A percentile compares a stretch with the other conserved stretches of the same genome.
Conservation (phyloP, 2,329 filamentous ascomycete genomes). For the Aureobasidium lini region DNA sequence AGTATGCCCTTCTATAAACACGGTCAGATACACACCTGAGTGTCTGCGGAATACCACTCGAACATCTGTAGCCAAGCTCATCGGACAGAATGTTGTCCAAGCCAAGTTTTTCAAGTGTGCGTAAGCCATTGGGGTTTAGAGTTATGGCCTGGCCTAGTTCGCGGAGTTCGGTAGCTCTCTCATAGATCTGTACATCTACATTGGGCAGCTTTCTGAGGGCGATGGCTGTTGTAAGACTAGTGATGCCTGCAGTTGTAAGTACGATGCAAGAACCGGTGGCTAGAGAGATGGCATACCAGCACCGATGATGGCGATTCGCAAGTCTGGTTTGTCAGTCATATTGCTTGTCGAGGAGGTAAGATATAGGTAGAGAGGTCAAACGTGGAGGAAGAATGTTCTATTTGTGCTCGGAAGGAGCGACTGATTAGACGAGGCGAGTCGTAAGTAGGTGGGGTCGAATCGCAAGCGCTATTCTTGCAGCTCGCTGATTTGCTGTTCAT, state of each 20-base stretch:
- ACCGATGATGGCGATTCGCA: slow-evolving; percentile 30
- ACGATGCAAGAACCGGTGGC: neutral
- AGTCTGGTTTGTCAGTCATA: slow-evolving; percentile 13
- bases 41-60: slow-evolving; percentile 28
- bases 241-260: slow-evolving; percentile 26
- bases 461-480: too few species aligned
- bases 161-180: slow-evolving; percentile 28
- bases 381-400: neutral
- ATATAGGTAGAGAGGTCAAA: neutral
- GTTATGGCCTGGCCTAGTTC: slow-evolving; percentile 35
- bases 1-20: neutral
- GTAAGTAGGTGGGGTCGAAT: neutral
- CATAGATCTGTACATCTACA: slow-evolving; percentile 30
- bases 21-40: slow-evolving; percentile 23
- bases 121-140: slow-evolving; percentile 33
- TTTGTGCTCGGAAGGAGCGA: neutral
- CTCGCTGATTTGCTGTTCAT: too few species aligned
- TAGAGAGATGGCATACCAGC: neutral
- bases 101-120: slow-evolving; percentile 30
- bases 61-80: slow-evolving; percentile 28
- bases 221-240: slow-evolving; percentile 33
- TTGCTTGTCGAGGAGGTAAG: neutral
- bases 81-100: slow-evolving; percentile 28
- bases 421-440: neutral
- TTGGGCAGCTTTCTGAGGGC: slow-evolving; percentile 25